Percentiles rank a stretch among this genome's conserved stretches.
These are phyloP conservation scores for Colletotrichum sp. DNA, from an alignment of 2,329 filamentous ascomycete genomes.

Conservation along the genomic window DNA sequence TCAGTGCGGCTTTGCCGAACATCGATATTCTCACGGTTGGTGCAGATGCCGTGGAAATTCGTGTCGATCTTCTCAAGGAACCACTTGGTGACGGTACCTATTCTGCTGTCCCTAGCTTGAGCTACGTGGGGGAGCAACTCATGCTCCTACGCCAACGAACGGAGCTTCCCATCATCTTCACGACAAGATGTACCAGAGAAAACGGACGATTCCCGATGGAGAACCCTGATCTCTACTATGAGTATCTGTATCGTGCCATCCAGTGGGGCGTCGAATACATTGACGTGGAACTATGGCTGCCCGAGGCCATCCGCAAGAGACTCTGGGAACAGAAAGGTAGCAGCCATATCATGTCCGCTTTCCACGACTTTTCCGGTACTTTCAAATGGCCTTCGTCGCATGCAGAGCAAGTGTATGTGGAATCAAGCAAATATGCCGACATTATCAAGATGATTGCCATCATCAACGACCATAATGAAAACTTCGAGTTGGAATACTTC, in stretches of 20 bases:
- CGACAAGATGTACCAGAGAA: constrained; percentile 80
- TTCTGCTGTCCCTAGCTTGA: constrained; percentile 74
- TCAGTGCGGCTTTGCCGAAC: constrained; percentile 81
- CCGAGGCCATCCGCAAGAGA: constrained; percentile 72
- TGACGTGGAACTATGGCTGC: constrained; percentile 87
- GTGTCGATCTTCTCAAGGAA: constrained; percentile 82
- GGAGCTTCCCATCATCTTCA: constrained; percentile 90
- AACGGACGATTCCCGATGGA: constrained; percentile 89
- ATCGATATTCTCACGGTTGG: constrained; percentile 88
- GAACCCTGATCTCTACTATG: constrained; percentile 74
- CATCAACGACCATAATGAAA: constrained; percentile 81
- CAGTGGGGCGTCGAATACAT: constrained; percentile 92
- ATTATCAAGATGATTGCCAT: constrained; percentile 92
- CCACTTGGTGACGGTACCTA: constrained; percentile 66
- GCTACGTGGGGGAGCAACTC: constrained; percentile 85
- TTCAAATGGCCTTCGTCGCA: constrained; percentile 83
- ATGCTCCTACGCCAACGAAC: constrained; percentile 85
- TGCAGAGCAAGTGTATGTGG: constrained; percentile 74
- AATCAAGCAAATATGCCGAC: constrained; percentile 77
- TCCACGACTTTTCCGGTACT: constrained; percentile 84
- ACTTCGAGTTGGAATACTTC: constrained; percentile 91
- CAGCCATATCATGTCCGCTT: constrained; percentile 89
- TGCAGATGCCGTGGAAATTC: constrained; percentile 83
- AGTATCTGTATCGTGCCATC: constrained; percentile 82
- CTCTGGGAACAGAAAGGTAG: constrained; percentile 75